Percentiles rank a stretch among this genome's conserved stretches.
phyloP scores from a whole-genome alignment of 2,329 filamentous ascomycete genomes.

The Pleurostoma richardsiae region DNA sequence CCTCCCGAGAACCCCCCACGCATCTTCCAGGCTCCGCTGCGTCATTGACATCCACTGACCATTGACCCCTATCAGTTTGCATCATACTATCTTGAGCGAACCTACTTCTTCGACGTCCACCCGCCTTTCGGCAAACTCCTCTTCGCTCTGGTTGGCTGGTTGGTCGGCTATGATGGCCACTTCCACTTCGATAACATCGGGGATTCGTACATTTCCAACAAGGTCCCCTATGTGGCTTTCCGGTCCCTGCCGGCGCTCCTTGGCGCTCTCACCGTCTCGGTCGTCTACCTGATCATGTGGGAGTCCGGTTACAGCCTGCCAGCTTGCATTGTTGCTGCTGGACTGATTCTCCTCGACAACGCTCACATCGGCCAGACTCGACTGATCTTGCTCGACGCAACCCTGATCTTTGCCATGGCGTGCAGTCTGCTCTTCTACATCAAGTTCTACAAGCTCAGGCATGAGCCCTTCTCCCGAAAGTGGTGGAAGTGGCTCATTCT shows the following conservation, averaged over 20 bases:
- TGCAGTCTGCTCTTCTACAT: constrained; percentile 91
- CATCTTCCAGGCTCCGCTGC: neutral
- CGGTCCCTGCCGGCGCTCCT: constrained; percentile 88
- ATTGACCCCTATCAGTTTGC: constrained; percentile 48
- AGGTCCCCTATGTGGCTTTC: constrained; percentile 95
- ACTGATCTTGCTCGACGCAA: constrained; percentile 90
- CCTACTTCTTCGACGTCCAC: constrained; percentile 99
- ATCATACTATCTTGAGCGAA: constrained; percentile 85
- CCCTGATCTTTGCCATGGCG: constrained; percentile 92
- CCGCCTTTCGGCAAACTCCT: constrained; percentile 97
- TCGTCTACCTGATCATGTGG: constrained; percentile 98
- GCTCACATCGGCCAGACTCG: constrained; percentile 96
- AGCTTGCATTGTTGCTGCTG: constrained; percentile 80
- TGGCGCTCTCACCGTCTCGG: constrained; percentile 88
- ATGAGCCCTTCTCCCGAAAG: constrained; percentile 84
- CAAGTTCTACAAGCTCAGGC: constrained; percentile 94
- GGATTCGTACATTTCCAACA: constrained; percentile 95
- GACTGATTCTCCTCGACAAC: constrained; percentile 90
- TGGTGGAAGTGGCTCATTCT: constrained; percentile 99
- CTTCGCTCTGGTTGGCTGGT: constrained; percentile 94
- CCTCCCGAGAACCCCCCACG: constrained; percentile 3
- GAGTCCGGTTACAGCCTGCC: constrained; percentile 96
- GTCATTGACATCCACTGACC: neutral
- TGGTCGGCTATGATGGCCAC: constrained; percentile 92
- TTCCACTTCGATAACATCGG: constrained; percentile 99